Evolutionary conservation across 2,329 filamentous ascomycete species (phyloP).

Genomic region (Fusarium irregulare): DNA sequence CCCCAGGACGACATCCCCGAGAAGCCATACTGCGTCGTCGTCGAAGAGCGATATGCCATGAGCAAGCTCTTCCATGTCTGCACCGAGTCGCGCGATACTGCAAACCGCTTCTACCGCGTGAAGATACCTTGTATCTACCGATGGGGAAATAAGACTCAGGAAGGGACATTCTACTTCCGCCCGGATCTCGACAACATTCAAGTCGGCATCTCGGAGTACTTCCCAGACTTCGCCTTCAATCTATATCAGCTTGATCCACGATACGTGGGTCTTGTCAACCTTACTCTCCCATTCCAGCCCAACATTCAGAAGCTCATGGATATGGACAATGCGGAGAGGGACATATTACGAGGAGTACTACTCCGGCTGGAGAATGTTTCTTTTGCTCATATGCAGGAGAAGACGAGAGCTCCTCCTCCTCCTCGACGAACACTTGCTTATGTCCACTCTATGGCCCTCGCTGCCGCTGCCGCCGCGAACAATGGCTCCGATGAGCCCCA

Average conservation of each 20-base stretch:
- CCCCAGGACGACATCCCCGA: neutral
- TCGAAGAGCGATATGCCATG: neutral
- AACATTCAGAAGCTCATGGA: neutral
- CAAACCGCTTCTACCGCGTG: neutral
- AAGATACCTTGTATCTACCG: neutral
- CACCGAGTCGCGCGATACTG: neutral
- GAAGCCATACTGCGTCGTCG: neutral
- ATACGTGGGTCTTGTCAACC: neutral
- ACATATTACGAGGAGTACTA: neutral
- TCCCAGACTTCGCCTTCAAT: neutral
- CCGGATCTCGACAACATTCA: neutral
- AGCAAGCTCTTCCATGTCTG: neutral
- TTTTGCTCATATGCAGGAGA: neutral
- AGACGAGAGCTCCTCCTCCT: neutral
- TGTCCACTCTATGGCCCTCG: neutral
- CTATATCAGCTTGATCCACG: neutral
- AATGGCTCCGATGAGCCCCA: no score
- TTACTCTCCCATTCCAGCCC: neutral
- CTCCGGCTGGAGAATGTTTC: neutral
- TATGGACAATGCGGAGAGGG: neutral
- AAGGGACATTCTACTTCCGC: neutral
- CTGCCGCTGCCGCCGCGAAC: fast-evolving
- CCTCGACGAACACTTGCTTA: neutral
- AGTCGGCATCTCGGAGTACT: neutral
- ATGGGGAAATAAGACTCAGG: neutral